Conservation (phyloP, 768 basidiomycete genomes). For the Tulasnella sp. region DNA sequence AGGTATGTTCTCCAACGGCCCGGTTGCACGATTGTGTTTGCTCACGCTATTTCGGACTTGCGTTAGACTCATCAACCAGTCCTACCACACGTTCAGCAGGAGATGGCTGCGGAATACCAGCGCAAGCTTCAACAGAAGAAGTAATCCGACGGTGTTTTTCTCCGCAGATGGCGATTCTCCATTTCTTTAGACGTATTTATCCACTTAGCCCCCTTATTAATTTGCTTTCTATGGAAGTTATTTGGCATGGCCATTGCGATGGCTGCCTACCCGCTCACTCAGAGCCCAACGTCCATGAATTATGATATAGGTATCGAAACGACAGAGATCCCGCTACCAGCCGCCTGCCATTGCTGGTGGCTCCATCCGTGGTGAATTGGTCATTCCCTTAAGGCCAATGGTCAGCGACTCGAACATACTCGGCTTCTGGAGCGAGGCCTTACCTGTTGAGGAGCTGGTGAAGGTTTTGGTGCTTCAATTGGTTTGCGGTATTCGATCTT, state of each 20-base stretch:
- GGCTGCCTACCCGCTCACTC: neutral
- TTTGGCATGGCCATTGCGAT: neutral
- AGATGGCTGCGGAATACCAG: slow-evolving; percentile 80
- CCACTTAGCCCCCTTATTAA: neutral
- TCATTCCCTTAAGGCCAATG: neutral
- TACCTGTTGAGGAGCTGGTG: neutral
- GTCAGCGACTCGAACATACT: neutral
- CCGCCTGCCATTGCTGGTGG: slow-evolving; percentile 3
- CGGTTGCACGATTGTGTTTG: slow-evolving; percentile 9
- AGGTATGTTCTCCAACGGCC: slow-evolving; percentile 44
- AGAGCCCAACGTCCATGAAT: neutral
- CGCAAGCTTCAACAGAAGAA: slow-evolving; percentile 56
- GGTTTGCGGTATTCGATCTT: slow-evolving; percentile 49
- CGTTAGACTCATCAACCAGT: slow-evolving; percentile 73
- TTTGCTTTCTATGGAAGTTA: neutral
- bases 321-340: neutral
- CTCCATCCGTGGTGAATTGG: neutral
- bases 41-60: neutral
- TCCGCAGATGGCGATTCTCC: neutral
- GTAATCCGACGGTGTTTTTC: neutral
- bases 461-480: slow-evolving; percentile 14
- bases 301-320: neutral
- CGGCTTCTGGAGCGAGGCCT: neutral
- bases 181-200: neutral
- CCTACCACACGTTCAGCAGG: slow-evolving; percentile 78